Evolutionary conservation across 1,139 yeast genomes (phyloP).

Genomic region (Kurtzmaniella quercitrusa): DNA sequence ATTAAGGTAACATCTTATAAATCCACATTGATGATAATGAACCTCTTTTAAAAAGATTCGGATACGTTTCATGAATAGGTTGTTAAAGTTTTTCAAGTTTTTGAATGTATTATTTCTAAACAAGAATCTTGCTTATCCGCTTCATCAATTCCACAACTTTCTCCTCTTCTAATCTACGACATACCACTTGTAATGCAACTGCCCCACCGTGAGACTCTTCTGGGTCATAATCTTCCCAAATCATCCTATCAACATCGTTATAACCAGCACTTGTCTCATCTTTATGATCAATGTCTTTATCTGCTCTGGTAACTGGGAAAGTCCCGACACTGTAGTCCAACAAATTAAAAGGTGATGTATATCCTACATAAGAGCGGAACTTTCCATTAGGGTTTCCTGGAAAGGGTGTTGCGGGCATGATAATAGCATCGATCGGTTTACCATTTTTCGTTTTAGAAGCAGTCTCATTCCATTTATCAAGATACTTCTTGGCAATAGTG

Average conservation of each 20-base stretch:
- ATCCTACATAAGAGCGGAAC: conserved; percentile 34
- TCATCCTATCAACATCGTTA: conserved; percentile 16
- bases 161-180: conserved; percentile 59
- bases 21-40: too few species aligned
- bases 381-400: conserved; percentile 42
- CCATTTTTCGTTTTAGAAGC: conserved; percentile 29
- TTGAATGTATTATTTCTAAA: too few species aligned
- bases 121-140: neutral
- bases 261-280: conserved; percentile 16
- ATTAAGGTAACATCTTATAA: too few species aligned
- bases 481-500: conserved; percentile 26
- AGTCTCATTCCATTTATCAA: conserved; percentile 36
- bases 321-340: conserved; percentile 57
- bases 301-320: conserved; percentile 55
- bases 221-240: conserved; percentile 46
- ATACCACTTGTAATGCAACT: conserved; percentile 60
- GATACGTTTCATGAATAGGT: too few species aligned
- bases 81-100: too few species aligned
- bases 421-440: conserved; percentile 45
- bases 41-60: too few species aligned
- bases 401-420: conserved; percentile 45
- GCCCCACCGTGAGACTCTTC: conserved; percentile 60
- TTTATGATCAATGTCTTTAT: conserved; percentile 34
- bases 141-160: conserved; percentile 40
- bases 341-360: conserved; percentile 58